phyloP scores from a whole-genome alignment of 2,329 filamentous ascomycete species.

The Lecanicillium sp. region DNA sequence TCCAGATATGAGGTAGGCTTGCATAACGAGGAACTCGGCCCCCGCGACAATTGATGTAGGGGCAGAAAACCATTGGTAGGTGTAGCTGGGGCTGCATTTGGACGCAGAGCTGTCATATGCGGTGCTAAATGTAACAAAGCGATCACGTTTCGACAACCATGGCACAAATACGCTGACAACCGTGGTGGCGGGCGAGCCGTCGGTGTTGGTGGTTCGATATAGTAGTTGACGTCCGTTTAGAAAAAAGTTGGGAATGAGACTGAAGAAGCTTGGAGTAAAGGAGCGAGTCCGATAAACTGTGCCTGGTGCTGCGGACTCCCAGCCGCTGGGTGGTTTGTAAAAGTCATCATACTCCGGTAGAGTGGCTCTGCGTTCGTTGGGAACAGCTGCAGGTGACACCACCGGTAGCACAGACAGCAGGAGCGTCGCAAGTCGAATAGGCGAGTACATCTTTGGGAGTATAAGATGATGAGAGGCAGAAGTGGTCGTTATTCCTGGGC shows the following conservation, averaged over 20 bases:
- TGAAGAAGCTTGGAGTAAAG: background rate
- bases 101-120: slow-evolving; percentile 6
- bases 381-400: no score
- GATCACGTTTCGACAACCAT: background rate
- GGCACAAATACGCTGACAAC: slow-evolving; percentile 6
- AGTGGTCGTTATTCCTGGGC: no score
- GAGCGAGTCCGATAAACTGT: background rate
- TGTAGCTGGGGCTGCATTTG: slow-evolving; percentile 9
- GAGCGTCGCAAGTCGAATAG: no score
- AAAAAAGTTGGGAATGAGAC: background rate
- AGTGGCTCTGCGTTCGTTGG: no score
- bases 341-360: slow-evolving; percentile 6
- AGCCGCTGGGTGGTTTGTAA: slow-evolving; percentile 1
- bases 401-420: no score
- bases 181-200: slow-evolving; percentile 1
- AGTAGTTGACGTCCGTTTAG: slow-evolving; percentile 4
- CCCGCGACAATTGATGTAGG: background rate
- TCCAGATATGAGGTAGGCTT: background rate
- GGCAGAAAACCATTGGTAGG: background rate
- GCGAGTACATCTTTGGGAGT: no score
- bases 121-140: background rate
- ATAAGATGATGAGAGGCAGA: no score
- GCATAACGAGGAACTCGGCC: background rate
- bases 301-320: background rate
- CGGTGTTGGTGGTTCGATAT: background rate